These are phyloP conservation scores for Phytophthora sansomeana DNA, from an alignment of 352 stramenopile genomes.

Conservation along the genomic window DNA sequence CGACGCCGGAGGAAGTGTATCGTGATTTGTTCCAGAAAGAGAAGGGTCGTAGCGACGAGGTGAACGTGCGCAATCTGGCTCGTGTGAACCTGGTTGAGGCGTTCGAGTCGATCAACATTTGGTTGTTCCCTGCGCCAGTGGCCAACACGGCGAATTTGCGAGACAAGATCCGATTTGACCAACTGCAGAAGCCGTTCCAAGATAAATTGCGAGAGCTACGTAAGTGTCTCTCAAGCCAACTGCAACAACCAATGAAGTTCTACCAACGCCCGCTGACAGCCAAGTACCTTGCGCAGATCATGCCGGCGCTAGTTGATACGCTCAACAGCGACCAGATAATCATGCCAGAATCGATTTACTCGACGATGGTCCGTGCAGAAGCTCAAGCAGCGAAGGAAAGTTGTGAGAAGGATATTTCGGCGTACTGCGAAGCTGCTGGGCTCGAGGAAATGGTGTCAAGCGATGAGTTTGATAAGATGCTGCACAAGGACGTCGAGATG, in stretches of 20 bases:
- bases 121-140: slow-evolving; percentile 86
- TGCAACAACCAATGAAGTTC: slow-evolving; percentile 82
- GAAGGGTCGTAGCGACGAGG: slow-evolving; percentile 80
- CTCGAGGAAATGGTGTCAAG: slow-evolving; percentile 69
- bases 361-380: slow-evolving; percentile 85
- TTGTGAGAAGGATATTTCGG: slow-evolving; percentile 69
- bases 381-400: slow-evolving; percentile 66
- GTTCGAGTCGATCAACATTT: slow-evolving; percentile 89
- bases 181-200: slow-evolving; percentile 82
- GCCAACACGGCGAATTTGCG: slow-evolving; percentile 78
- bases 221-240: slow-evolving; percentile 70
- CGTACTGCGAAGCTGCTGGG: slow-evolving; percentile 70
- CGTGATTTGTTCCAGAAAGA: slow-evolving; percentile 86
- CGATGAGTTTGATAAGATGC: slow-evolving; percentile 59
- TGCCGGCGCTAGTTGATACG: slow-evolving; percentile 78
- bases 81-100: slow-evolving; percentile 77
- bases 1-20: slow-evolving; percentile 82
- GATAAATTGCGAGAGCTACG: slow-evolving; percentile 78
- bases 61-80: slow-evolving; percentile 83
- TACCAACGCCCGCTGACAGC: slow-evolving; percentile 78
- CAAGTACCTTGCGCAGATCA: slow-evolving; percentile 76
- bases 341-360: slow-evolving; percentile 91
- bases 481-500: slow-evolving; percentile 61
- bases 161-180: slow-evolving; percentile 88
- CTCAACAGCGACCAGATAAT: slow-evolving; percentile 90